A percentile compares a stretch with the other conserved stretches of the same genome.
Conservation (phyloP, 2,329 filamentous ascomycete genomes). For the Aspergillus sp. region DNA sequence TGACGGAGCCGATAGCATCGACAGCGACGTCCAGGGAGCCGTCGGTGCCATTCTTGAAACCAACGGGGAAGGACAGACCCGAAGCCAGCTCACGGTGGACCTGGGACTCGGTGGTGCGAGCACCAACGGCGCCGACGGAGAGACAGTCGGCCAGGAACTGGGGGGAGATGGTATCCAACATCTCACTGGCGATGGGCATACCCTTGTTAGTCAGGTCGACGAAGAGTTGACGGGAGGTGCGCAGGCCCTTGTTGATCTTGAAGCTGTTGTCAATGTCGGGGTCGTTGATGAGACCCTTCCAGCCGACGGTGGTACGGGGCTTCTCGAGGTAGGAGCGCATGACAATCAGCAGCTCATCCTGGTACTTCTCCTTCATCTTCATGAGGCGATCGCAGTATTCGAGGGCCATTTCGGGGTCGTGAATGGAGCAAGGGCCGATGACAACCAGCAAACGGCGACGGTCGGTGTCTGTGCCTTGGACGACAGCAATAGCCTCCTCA, state of each 20-base stretch:
- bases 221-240: conserved; percentile 84
- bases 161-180: conserved; percentile 96
- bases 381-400: conserved; percentile 88
- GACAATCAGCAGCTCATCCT: conserved; percentile 86
- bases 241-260: conserved; percentile 97
- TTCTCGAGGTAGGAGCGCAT: conserved; percentile 99
- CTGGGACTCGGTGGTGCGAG: conserved; percentile 95
- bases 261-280: conserved; percentile 98
- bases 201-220: conserved; percentile 87
- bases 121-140: conserved; percentile 88
- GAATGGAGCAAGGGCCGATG: conserved; percentile 94
- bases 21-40: conserved; percentile 86
- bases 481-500: conserved; percentile 61
- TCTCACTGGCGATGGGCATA: conserved; percentile 95
- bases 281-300: conserved; percentile 99
- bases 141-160: conserved; percentile 94
- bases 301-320: conserved; percentile 94
- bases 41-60: conserved; percentile 99
- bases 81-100: conserved; percentile 92
- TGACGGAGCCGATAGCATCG: conserved; percentile 90
- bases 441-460: conserved; percentile 70
- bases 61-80: conserved; percentile 93
- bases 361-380: conserved; percentile 80
- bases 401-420: conserved; percentile 86
- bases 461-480: conserved; percentile 58